A percentile compares a stretch with the other conserved stretches of the same genome.
Conservation (phyloP, 2,329 filamentous ascomycete genomes). For the Penicillium sp. region DNA sequence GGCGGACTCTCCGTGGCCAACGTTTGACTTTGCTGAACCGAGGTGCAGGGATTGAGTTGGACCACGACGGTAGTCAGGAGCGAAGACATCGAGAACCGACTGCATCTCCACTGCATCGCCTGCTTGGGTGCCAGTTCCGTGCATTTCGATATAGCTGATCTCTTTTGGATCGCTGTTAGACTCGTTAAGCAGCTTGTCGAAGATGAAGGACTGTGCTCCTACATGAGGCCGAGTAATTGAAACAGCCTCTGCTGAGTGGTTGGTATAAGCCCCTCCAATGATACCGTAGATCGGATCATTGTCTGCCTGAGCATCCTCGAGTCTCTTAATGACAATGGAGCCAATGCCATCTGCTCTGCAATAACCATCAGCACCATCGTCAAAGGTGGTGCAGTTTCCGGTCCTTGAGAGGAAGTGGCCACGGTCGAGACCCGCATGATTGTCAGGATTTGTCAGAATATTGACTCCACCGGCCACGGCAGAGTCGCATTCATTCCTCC, state of each 20-base stretch:
- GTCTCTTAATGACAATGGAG: constrained; percentile 73
- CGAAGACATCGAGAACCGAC: constrained; percentile 67
- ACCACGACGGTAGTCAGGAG: constrained; percentile 52
- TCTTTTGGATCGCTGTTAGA: constrained; percentile 74
- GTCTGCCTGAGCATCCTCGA: constrained; percentile 74
- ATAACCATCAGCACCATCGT: constrained; percentile 78
- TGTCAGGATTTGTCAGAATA: constrained; percentile 75
- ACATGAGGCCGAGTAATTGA: constrained; percentile 84
- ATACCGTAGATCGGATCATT: constrained; percentile 70
- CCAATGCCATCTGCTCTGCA: constrained; percentile 76
- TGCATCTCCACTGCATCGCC: constrained; percentile 81
- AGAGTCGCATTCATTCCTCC: constrained; percentile 75
- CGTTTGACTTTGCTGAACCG: constrained; percentile 64
- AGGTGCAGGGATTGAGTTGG: constrained; percentile 56
- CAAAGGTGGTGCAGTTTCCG: constrained; percentile 76
- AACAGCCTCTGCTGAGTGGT: constrained; percentile 77
- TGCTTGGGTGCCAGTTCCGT: constrained; percentile 83
- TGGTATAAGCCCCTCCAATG: constrained; percentile 72
- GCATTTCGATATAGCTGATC: constrained; percentile 83
- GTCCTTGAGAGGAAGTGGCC: constrained; percentile 77
- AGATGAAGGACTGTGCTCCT: constrained; percentile 71
- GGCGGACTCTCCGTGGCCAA: constrained; percentile 63
- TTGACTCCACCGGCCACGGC: constrained; percentile 77
- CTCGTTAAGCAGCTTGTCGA: constrained; percentile 67
- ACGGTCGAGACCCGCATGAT: constrained; percentile 72